Conservation (phyloP, 768 basidiomycete genomes). For the Rhizopogon roseolus region DNA sequence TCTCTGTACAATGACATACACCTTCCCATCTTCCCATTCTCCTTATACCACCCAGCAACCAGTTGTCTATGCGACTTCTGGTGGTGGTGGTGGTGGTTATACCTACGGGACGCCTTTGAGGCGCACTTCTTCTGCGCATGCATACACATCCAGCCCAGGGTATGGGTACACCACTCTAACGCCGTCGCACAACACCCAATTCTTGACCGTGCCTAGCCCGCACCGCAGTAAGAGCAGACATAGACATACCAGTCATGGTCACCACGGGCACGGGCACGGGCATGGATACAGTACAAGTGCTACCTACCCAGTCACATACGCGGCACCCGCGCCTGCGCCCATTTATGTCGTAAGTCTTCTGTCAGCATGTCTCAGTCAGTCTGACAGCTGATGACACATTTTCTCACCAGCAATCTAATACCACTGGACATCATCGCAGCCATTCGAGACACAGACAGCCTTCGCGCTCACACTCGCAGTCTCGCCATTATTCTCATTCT, state of each 20-base stretch:
- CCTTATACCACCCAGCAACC: neutral
- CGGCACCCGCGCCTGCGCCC: constrained; percentile 1
- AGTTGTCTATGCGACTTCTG: constrained; percentile 4
- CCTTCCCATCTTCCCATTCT: constrained; percentile 15
- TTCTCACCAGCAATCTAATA: constrained; percentile 15
- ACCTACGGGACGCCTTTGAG: constrained; percentile 6
- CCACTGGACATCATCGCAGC: constrained; percentile 14
- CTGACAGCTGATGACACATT: neutral
- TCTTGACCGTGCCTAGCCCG: constrained; percentile 7
- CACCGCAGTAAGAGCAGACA: constrained; percentile 13
- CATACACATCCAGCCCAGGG: neutral
- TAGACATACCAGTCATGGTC: constrained; percentile 4
- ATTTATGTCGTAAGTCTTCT: constrained; percentile 11
- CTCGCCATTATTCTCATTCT: constrained; percentile 7
- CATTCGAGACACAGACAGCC: constrained; percentile 12
- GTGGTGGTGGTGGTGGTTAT: neutral
- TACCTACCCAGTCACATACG: constrained; percentile 6
- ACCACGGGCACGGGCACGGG: constrained; percentile 6
- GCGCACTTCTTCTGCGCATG: constrained; percentile 5
- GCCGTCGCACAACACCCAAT: neutral
- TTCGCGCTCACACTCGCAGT: constrained; percentile 2
- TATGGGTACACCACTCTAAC: neutral
- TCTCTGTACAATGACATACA: constrained; percentile 14
- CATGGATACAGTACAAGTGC: neutral
- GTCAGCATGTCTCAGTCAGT: neutral